Base-by-base conservation (phyloP, 2,329 filamentous ascomycete species). In the Pyrenochaeta sp. region DNA sequence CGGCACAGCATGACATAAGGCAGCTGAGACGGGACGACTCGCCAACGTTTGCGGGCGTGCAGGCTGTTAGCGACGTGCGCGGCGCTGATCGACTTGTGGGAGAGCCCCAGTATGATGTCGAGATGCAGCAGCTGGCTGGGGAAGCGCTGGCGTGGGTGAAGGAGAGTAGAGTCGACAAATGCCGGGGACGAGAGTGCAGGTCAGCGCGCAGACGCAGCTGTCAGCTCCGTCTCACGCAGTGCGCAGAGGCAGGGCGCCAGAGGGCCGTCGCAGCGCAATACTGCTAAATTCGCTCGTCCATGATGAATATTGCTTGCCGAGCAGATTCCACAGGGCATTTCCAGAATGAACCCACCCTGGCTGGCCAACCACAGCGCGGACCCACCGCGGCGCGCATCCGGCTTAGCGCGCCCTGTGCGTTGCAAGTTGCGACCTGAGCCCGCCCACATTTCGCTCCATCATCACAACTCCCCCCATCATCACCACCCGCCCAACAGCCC, bases 31-130 rank as follows among this genome's bases (percentile, higher is more conserved):
- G 51, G 44, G 41, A 53, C 52, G 53, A 47, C 47, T 54, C 44
- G 50, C 42, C 37, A 52, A 53, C 54, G 51, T 56, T 58, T 55
- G 55, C 51, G 55, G 54, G 54, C n/a, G n/a, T n/a, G n/a, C 47
- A 51, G 39, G 41, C 35, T 42, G 31, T 46, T 56, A 51, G 55
- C 48, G 45, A 48, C 27, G 44, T 45, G 51, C 49, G 45, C 45
- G n/a, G n/a, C n/a, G n/a, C n/a, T n/a, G n/a, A n/a, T n/a, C n/a
- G n/a, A n/a, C 40, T 50, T 27, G 49, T 39, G 37, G 46, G 45
- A 41, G 32, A 38, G 45, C 36, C 41, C 51, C 55, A 52, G 48
- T 38, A 55, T 59, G 51, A 59, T 57, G 55, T 56, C 47, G 40
- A 35, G 23, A 49, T 44, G 32, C 40, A 27, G 4, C 24, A 13